Evolutionary conservation across 495 filamentous ascomycete species (phyloP), one percentile per base, ranked within the genome.

Genomic region (Tetracladium setigerum): DNA sequence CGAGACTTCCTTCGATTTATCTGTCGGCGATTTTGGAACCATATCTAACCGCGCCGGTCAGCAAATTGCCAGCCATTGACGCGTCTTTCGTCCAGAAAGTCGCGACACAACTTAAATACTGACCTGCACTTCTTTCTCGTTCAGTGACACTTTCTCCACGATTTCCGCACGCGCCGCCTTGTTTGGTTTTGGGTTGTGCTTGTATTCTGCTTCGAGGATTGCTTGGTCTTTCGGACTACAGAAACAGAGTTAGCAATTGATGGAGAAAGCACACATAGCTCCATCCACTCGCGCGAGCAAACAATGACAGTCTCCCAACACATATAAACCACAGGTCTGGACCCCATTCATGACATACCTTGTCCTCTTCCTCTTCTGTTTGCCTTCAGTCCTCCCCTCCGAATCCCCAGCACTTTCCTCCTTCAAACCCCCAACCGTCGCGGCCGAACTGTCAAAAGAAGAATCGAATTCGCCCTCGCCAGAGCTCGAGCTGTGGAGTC

Each of bases 1-100:
- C 87, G 84, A 44, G 89, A 86, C 70, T 91, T 95, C 47, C 94
- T 79, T 46, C 94, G 80, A 58, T 89, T 83, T 66, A 89, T 95
- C 62, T 99, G 94, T 50, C 94, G 79, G 61, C 90, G 82, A 57
- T 99, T 99, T 62, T 97, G 94, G 66, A 99, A 99, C 94, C 94
- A 99, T 56, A 99, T 95, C 92, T 98, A 62, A 22, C 44, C 33
- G 19, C 12, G 8, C 13, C 22, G 37, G 37, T 64, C 47, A 64
- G 45, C 12, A 27, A 27, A 27, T 27, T 27, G 22, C 22, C 22
- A 27, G 22, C 3, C 18, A 0, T 5, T 15, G 19, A 47, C 47
- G 43, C 47, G 47, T 54, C 50, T 38, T 22, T 16, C 15, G 14
- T 16, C 4, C 30, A 44, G 36, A 6, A n/a, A 39, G 19, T 31